These are phyloP conservation scores for Irpex lacteus DNA, from an alignment of 1,284 basidiomycete species.

Conservation along the genomic window DNA sequence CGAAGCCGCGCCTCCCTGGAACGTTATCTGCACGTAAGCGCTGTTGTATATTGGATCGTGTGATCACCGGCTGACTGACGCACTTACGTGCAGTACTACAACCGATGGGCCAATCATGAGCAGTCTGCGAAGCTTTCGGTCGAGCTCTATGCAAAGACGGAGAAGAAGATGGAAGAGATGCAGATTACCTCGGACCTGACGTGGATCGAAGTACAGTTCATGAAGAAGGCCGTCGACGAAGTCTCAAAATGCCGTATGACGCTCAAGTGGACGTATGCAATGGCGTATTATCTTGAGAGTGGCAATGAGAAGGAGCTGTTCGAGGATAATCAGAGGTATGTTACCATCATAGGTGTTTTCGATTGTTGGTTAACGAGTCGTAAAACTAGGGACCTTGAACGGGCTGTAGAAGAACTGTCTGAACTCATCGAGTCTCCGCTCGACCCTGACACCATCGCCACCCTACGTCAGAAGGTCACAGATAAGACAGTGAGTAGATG, in stretches of 20 bases:
- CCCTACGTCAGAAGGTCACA: slow-evolving; percentile 87
- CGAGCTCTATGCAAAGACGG: slow-evolving; percentile 90
- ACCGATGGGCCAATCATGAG: slow-evolving; percentile 98
- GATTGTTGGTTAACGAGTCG: neutral
- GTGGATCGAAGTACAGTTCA: slow-evolving; percentile 99
- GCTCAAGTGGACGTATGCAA: slow-evolving; percentile 99
- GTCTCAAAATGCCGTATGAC: slow-evolving; percentile 91
- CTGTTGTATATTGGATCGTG: neutral
- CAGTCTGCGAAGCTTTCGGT: slow-evolving; percentile 95
- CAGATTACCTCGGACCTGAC: slow-evolving; percentile 88
- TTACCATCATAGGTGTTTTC: slow-evolving; percentile 1
- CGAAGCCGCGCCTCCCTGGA: slow-evolving; percentile 87
- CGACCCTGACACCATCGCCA: slow-evolving; percentile 80
- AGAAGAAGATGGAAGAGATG: slow-evolving; percentile 99
- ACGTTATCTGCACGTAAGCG: slow-evolving; percentile 92
- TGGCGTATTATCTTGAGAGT: slow-evolving; percentile 92
- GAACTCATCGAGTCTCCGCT: slow-evolving; percentile 91
- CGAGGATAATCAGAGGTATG: slow-evolving; percentile 92
- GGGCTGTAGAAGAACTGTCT: slow-evolving; percentile 92
- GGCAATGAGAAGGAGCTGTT: slow-evolving; percentile 95
- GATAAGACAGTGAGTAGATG: slow-evolving; percentile 77
- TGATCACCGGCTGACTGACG: slow-evolving; percentile 5
- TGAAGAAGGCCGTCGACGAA: slow-evolving; percentile 95
- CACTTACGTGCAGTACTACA: slow-evolving; percentile 79
- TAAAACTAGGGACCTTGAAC: slow-evolving; percentile 78